Percentiles rank a stretch among this genome's conserved stretches.
Conservation (phyloP, 2,329 filamentous ascomycete species). For the Thermoascus crustaceus region DNA sequence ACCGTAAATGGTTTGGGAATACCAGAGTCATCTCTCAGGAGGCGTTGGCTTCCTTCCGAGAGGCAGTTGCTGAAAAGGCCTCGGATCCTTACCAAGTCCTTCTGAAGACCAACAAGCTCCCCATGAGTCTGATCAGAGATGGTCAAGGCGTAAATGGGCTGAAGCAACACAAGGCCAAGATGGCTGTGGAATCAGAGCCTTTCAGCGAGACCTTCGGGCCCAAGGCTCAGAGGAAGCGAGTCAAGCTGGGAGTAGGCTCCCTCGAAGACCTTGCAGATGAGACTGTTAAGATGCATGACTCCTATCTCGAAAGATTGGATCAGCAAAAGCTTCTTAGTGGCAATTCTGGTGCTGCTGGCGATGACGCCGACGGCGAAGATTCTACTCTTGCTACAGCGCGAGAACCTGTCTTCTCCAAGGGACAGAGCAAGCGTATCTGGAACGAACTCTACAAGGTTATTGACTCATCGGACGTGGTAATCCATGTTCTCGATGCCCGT, state of each 20-base stretch:
- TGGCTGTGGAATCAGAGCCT: slow-evolving; percentile 77
- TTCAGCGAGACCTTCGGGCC: slow-evolving; percentile 88
- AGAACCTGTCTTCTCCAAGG: slow-evolving; percentile 87
- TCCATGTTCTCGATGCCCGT: slow-evolving; percentile 87
- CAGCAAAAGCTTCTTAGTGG: slow-evolving; percentile 70
- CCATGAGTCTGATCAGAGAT: slow-evolving; percentile 88
- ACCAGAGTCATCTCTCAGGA: slow-evolving; percentile 86
- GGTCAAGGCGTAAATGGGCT: slow-evolving; percentile 68
- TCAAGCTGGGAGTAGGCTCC: slow-evolving; percentile 78
- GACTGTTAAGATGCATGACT: slow-evolving; percentile 70
- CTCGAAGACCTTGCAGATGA: slow-evolving; percentile 73
- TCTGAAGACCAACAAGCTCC: slow-evolving; percentile 94
- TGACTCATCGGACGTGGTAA: slow-evolving; percentile 88
- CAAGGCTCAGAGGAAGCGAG: slow-evolving; percentile 85
- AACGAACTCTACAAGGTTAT: slow-evolving; percentile 96
- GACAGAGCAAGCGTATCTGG: slow-evolving; percentile 92
- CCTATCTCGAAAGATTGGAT: slow-evolving; percentile 71
- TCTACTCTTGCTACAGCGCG: slow-evolving; percentile 54
- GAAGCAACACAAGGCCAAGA: slow-evolving; percentile 90
- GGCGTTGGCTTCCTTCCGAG: slow-evolving; percentile 75
- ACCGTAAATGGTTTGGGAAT: slow-evolving; percentile 97
- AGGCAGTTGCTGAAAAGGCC: slow-evolving; percentile 83
- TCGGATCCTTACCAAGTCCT: slow-evolving; percentile 88
- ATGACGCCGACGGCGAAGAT: slow-evolving; percentile 37
- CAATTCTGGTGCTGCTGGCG: slow-evolving; percentile 50